Evolutionary conservation across 1,284 basidiomycete genomes (phyloP), one percentile per base, ranked within the genome.

Genomic region (Meira nashicola): DNA sequence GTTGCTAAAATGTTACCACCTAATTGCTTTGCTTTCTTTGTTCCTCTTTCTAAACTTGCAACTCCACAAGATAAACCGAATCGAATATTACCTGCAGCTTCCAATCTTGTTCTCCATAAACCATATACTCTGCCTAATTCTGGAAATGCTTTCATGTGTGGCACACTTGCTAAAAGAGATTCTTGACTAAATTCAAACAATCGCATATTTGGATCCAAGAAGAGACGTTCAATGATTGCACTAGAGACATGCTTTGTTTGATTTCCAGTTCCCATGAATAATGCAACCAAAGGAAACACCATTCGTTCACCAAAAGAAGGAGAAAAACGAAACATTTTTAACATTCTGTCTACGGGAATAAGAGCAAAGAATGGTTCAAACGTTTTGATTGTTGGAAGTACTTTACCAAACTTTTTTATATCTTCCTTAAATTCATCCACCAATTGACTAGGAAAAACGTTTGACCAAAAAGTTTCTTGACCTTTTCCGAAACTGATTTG

Each of bases 211-310:
- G 83, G 83, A 59, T 85, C 83, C 70, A 82, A 81, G 70, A 85
- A 85, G 11, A 85, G 82, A 0, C 84, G 81, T 62, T 84, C 84
- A 37, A 85, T 73, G 39, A 85, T 85, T 17, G 83, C 83, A n/a
- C 80, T 82, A 0, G 83, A 83, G 49, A 86, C 82, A 67, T 83
- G 84, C 15, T 83, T 83, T 2, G 83, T 86, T 65, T 85, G 83
- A 65, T 85, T 85, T 1, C 84, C 84, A n/a, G 84, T 85, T 17
- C 83, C 84, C 82, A 85, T 77, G 76, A 85, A 85, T 39, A 86
- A 78, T 0, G 84, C 84, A 9, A 84, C 82, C 11, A 84, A 79
- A 2, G 84, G 83, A 62, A 83, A 84, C 6, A 85, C 82, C 78
- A 85, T 83, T 39, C 81, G 79, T 62, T 85, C 83, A 2, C 83